Evolutionary conservation across 352 stramenopile species (phyloP).

Genomic region (Stramenopiles sp.): DNA sequence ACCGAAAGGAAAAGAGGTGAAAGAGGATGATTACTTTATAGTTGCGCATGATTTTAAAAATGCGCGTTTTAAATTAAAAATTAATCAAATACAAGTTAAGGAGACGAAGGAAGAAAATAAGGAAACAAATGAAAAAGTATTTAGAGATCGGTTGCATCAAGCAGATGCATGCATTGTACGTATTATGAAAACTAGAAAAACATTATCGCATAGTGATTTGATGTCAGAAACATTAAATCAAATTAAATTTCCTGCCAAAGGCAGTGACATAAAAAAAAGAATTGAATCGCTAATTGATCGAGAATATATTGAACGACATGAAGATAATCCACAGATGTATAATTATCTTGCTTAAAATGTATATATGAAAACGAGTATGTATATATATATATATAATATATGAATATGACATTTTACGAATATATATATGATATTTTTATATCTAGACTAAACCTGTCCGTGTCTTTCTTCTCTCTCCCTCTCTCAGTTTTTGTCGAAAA

Average conservation of each 20-base stretch:
- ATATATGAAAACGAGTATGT: no score
- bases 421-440: no score
- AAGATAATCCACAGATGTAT: slow-evolving; percentile 28
- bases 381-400: no score
- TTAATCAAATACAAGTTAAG: slow-evolving; percentile 82
- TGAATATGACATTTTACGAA: no score
- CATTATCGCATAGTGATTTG: slow-evolving; percentile 74
- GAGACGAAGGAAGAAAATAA: slow-evolving; percentile 75
- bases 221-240: slow-evolving; percentile 87
- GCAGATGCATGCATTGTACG: slow-evolving; percentile 84
- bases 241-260: slow-evolving; percentile 36
- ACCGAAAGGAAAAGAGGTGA: slow-evolving; percentile 57
- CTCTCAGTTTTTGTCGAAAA: no score
- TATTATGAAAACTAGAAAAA: slow-evolving; percentile 98
- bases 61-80: slow-evolving; percentile 68
- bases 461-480: no score
- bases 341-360: slow-evolving; percentile 12
- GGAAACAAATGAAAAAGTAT: slow-evolving; percentile 74
- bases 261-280: slow-evolving; percentile 53
- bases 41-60: slow-evolving; percentile 62
- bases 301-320: slow-evolving; percentile 59
- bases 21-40: slow-evolving; percentile 49
- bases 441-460: no score
- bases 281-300: slow-evolving; percentile 66
- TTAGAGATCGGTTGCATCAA: slow-evolving; percentile 73